Evolutionary conservation across 2,329 filamentous ascomycete genomes (phyloP).

Genomic region (Penicillium polonicum): DNA sequence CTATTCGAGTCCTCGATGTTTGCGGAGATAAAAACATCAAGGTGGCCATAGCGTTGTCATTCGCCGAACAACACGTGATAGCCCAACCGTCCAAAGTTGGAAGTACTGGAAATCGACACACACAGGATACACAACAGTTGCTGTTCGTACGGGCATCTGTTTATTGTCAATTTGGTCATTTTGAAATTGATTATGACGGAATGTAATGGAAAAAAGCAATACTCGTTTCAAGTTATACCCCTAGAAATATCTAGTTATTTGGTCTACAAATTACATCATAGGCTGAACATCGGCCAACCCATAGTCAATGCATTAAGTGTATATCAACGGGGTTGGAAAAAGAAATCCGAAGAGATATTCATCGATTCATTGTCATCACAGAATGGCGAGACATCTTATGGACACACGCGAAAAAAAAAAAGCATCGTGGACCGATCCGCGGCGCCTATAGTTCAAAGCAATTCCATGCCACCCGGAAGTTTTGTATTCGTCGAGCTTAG

Average conservation of each 20-base stretch:
- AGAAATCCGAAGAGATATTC: conserved; percentile 9
- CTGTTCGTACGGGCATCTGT: neutral
- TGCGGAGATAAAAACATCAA: conserved; percentile 24
- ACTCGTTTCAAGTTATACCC: neutral
- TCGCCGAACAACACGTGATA: conserved; percentile 21
- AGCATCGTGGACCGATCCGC: conserved; percentile 8
- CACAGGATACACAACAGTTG: neutral
- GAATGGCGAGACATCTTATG: conserved; percentile 8
- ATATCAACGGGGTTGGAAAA: neutral
- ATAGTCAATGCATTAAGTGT: neutral
- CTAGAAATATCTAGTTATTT: too few relatives aligned
- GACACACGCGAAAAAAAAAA: neutral
- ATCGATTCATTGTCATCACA: conserved; percentile 23
- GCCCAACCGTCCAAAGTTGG: neutral
- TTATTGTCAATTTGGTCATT: neutral
- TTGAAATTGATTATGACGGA: neutral
- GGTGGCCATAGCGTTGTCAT: conserved; percentile 25
- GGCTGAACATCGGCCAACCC: neutral
- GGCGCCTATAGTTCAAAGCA: conserved; percentile 22
- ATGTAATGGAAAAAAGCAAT: neutral
- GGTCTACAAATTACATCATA: conserved; percentile 1
- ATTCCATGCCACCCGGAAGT: conserved; percentile 15
- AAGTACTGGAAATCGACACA: neutral
- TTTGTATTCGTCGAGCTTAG: conserved; percentile 27
- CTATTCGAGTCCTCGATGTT: conserved; percentile 14